Base-by-base conservation (phyloP, 495 filamentous ascomycete species). In the Astrothelium subdiscretum region DNA sequence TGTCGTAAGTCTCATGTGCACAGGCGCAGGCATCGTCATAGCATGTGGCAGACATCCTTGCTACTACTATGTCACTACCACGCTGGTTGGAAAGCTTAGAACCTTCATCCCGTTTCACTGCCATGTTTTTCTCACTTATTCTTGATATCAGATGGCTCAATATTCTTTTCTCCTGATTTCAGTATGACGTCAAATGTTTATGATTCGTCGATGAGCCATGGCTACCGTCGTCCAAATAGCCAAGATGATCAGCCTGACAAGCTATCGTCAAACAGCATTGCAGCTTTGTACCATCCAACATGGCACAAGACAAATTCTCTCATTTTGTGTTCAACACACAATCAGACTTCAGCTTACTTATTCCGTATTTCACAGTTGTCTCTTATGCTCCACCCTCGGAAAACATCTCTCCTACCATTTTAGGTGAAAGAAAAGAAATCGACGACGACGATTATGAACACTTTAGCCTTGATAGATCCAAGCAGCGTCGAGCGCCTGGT, bases 341-440 rank as follows among this genome's bases (percentile, higher is more conserved):
- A 38, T 44, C 24, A 27, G 26, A 38, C 59, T 31, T 31, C 10
- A 22, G 60, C 42, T 54, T 54, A 57, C 51, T 52, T 42, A 5
- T 38, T 59, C 15, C 27, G 8, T 59, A 32, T 15, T 64, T 35
- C 57, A 31, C 63, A 76, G 74, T 67, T 64, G 71, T 74, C 31
- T 71, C 72, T 26, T 73, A 74, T 58, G 72, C 66, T 24, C 60
- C 62, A 54, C 63, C 74, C 18, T 62, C 72, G 4, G 72, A 74
- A 54, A 63, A 67, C n/a, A 72, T 73, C 8, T 74, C 73, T 20
- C 73, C 74, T 13, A 60, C 71, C 38, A 69, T 74, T 43, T 60
- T 64, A 15, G 72, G 70, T n/a, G 69, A 68, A 26, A 66, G 69
- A 40, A 76, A 74, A 60, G 65, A 72, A 6, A 15, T 66, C n/a